Evolutionary conservation across 2,329 filamentous ascomycete genomes (phyloP).

Genomic region (Apiospora rasikravindrae): DNA sequence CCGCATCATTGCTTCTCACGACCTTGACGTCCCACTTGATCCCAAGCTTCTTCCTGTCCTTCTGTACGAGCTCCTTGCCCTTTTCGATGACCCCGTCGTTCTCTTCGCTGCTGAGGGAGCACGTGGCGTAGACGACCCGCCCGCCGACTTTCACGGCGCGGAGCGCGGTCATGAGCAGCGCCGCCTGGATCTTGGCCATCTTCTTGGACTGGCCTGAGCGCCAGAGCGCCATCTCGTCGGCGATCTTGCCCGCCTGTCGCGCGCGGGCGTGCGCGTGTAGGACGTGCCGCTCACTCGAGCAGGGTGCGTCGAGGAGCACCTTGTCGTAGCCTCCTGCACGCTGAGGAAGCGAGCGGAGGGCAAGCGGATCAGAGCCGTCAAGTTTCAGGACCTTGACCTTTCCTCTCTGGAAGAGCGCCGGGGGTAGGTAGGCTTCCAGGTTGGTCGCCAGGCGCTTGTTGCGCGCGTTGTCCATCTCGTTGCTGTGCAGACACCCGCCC

Average conservation of each 20-base stretch:
- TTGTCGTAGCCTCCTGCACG: constrained; percentile 44
- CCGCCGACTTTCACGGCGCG: constrained; percentile 41
- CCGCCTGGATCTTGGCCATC: constrained; percentile 40
- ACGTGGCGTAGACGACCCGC: constrained; percentile 46
- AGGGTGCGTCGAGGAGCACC: constrained; percentile 47
- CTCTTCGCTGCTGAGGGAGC: constrained; percentile 45
- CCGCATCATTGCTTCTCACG: constrained; percentile 33
- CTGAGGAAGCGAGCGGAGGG: constrained; percentile 34
- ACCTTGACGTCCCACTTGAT: constrained; percentile 35
- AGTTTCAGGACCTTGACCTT: constrained; percentile 33
- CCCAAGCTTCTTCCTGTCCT: constrained; percentile 42
- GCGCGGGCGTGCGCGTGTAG: constrained; percentile 42
- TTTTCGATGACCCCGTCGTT: constrained; percentile 47
- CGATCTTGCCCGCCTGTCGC: constrained; percentile 34
- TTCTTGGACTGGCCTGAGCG: constrained; percentile 41
- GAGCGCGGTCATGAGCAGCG: constrained; percentile 43
- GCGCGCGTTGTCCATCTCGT: constrained; percentile 40
- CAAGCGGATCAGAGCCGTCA: constrained; percentile 33
- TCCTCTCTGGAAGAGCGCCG: constrained; percentile 28
- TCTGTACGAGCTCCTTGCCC: constrained; percentile 38
- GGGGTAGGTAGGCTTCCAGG: constrained; percentile 33
- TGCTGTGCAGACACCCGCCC: constrained; percentile 42
- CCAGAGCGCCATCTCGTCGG: constrained; percentile 45
- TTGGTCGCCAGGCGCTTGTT: constrained; percentile 39
- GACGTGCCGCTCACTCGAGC: constrained; percentile 46